Percentiles rank a stretch among this genome's conserved stretches.
These are phyloP conservation scores for Puccinia triticina DNA, from an alignment of 1,284 basidiomycete species.

Conservation along the genomic window DNA sequence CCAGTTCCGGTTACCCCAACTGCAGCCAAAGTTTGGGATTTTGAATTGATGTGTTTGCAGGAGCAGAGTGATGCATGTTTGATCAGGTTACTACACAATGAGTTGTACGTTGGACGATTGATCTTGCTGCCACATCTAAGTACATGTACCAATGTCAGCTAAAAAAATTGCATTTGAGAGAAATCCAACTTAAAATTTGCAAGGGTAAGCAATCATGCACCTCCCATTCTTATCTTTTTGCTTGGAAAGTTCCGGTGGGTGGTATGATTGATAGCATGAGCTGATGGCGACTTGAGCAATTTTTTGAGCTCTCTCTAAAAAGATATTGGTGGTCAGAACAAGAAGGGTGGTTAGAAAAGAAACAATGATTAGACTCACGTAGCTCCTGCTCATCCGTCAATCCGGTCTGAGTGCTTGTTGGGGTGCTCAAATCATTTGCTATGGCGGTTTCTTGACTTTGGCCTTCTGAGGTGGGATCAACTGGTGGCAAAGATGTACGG, in stretches of 20 bases:
- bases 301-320: not conserved
- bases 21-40: not conserved
- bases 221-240: not conserved
- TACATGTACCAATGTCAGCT: not conserved
- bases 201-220: slow-evolving; percentile 13
- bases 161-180: not conserved
- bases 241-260: slow-evolving; percentile 4
- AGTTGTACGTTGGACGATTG: not conserved
- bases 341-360: not conserved
- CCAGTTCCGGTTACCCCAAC: not conserved
- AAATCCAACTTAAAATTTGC: not conserved
- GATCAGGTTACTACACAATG: not conserved
- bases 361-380: not conserved
- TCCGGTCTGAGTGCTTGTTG: not conserved
- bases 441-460: not conserved
- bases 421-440: not conserved
- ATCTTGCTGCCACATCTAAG: slow-evolving; percentile 11
- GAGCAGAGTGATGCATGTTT: not conserved
- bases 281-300: not conserved
- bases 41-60: not conserved
- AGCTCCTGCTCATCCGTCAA: slow-evolving; percentile 11
- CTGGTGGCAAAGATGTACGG: not conserved
- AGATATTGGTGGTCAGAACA: not conserved
- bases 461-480: not conserved
- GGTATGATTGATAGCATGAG: not conserved